Base-by-base conservation (phyloP, 345 rosid genomes). In the Reutealis trisperma region DNA sequence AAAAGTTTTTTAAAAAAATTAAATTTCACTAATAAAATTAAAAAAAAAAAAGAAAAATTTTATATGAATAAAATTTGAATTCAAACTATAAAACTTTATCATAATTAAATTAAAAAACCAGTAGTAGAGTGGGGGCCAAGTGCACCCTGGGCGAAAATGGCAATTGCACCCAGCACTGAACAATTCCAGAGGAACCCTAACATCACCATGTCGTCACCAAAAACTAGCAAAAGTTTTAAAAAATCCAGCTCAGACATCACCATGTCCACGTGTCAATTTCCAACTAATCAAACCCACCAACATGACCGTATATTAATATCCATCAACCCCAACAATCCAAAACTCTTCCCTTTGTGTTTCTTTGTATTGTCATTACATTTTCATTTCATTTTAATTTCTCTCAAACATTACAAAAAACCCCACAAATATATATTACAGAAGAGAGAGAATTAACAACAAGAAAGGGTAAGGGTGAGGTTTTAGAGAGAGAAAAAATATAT, bases 181-280 rank as follows among this genome's bases (percentile, higher is more conserved):
- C 78, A n/a, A n/a, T 68, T 9, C 52, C 15, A 10, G 2, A 3
- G 77, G 75, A 75, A 54, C 83, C 59, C 37, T 51, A 80, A 69
- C 84, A 70, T 75, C 80, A 83, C 44, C 72, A 14, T 68, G 32
- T 44, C 85, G 85, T 85, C 85, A 80, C 45, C 79, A 54, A 60
- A 37, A 10, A 70, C 78, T 74, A 63, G 15, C 55, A 5, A 75
- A 51, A 63, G 68, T 64, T 62, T 27, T 67, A 63, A 81, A 51
- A 37, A 74, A 52, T 65, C 76, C 81, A 75, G 73, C 72, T 80
- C 87, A 71, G 49, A 42, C 18, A 21, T 37, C 41, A 37, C 6
- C 2, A 1, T 0, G 6, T 72, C 71, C 86, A 85, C 83, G 77
- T 84, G 86, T 77, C 83, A 25, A 44, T 8, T 51, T 68, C 79